phyloP scores from a whole-genome alignment of 345 rosid species.

The Bruguiera gymnorhiza region DNA sequence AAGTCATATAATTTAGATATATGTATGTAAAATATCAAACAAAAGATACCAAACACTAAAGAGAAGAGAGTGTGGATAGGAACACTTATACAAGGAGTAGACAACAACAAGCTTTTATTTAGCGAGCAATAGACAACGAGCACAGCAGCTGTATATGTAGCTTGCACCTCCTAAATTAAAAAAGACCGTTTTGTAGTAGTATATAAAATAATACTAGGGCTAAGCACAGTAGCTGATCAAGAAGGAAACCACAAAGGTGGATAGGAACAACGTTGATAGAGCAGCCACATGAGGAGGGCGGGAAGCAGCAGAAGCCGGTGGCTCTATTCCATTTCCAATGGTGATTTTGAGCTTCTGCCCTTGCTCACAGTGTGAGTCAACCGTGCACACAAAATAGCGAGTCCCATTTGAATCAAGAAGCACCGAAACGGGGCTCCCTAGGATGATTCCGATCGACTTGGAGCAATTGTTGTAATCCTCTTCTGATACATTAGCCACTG shows the following conservation, averaged over 20 bases:
- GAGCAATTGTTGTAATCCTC: conserved; percentile 27
- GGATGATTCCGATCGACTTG: background rate
- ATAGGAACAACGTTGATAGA: background rate
- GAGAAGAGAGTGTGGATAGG: no score
- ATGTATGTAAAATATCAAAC: no score
- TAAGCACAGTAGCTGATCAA: background rate
- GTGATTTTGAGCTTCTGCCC: conserved; percentile 34
- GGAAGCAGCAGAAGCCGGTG: conserved; percentile 1
- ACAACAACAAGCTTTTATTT: no score
- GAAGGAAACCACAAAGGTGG: background rate
- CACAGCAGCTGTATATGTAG: no score
- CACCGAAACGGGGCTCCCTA: background rate
- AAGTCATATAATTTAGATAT: no score
- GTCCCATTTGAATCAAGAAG: conserved; percentile 3
- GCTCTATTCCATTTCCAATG: conserved; percentile 15
- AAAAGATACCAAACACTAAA: no score
- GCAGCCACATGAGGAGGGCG: background rate
- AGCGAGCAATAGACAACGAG: no score
- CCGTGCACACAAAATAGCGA: conserved; percentile 29
- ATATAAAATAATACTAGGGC: background rate
- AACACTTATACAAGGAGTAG: no score
- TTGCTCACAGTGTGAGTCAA: conserved; percentile 21
- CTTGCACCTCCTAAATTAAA: no score
- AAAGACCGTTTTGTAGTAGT: no score
- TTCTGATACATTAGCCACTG: conserved; percentile 7